Evolutionary conservation across 2,329 filamentous ascomycete species (phyloP).

Genomic region (Fusarium sp.): DNA sequence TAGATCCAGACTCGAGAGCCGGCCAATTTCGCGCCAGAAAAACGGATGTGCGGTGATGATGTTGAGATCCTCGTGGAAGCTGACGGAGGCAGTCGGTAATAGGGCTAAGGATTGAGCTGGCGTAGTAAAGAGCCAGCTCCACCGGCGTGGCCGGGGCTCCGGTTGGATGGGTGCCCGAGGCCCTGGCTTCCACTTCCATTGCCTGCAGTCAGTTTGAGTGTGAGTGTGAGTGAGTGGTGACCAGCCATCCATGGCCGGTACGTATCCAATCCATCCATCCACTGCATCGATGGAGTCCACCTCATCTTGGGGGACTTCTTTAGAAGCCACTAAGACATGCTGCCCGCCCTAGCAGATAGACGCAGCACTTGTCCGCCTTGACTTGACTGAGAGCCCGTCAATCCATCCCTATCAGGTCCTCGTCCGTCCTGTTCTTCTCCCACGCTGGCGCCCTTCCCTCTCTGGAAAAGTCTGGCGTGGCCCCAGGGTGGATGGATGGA

Average conservation of each 20-base stretch:
- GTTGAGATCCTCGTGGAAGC: conserved; percentile 41
- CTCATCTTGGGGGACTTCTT: not conserved
- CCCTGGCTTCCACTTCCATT: conserved; percentile 16
- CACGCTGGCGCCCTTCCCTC: conserved; percentile 5
- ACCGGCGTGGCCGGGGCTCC: conserved; percentile 41
- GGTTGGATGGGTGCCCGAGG: conserved; percentile 40
- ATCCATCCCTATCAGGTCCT: conserved; percentile 10
- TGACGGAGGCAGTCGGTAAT: conserved; percentile 44
- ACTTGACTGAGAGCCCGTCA: not conserved
- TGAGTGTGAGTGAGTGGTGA: conserved; percentile 1
- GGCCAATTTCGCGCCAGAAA: conserved; percentile 37
- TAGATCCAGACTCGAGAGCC: conserved; percentile 12
- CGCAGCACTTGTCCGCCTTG: not conserved
- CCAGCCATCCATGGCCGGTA: not conserved
- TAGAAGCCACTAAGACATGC: not conserved
- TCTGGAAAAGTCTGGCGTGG: conserved; percentile 20
- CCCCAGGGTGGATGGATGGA: conserved; percentile 19
- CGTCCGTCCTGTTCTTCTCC: not conserved
- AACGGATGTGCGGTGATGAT: conserved; percentile 39
- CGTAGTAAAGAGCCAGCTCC: conserved; percentile 38
- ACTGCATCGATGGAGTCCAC: not conserved
- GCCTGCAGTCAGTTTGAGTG: not conserved
- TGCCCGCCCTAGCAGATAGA: not conserved
- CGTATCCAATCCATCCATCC: conserved; percentile 10
- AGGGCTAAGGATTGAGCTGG: conserved; percentile 46